Percentiles rank a stretch among this genome's conserved stretches.
Conservation (phyloP, 2,329 filamentous ascomycete genomes). For the Sarocladium kiliense region DNA sequence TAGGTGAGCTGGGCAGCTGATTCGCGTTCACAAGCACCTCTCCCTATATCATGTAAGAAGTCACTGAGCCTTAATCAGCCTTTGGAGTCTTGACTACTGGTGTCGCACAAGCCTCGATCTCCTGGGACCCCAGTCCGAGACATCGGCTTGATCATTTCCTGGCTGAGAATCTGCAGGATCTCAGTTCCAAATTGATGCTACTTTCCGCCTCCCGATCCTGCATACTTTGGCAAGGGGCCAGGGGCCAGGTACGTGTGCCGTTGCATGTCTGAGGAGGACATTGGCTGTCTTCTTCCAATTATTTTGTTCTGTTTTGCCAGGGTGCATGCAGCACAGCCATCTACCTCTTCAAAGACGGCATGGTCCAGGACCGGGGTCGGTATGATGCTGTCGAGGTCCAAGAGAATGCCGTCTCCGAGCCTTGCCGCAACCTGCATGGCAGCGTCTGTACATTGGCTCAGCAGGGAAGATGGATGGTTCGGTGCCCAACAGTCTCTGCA, state of each 20-base stretch:
- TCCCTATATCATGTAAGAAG: not conserved
- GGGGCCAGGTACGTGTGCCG: not conserved
- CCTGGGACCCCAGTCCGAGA: slow-evolving; percentile 4
- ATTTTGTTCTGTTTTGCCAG: not conserved
- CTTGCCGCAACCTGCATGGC: not conserved
- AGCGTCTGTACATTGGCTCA: not conserved
- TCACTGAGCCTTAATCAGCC: not conserved
- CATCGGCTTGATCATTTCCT: not conserved
- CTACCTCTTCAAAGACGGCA: not conserved
- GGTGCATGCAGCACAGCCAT: not conserved
- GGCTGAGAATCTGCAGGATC: not conserved
- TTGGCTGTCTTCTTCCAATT: not conserved
- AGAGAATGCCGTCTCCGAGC: not conserved
- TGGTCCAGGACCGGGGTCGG: not conserved
- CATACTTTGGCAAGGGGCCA: not conserved
- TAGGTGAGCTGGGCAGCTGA: not conserved
- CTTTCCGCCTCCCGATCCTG: not conserved
- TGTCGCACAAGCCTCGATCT: not conserved
- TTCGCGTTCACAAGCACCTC: not conserved
- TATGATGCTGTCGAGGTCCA: not conserved
- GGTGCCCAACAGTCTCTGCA: not conserved
- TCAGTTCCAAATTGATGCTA: not conserved
- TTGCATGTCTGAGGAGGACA: not conserved
- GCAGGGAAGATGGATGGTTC: slow-evolving; percentile 5
- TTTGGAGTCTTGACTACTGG: not conserved